Evolutionary conservation across 768 basidiomycete genomes (phyloP).

Genomic region (Lenzites betulinus): DNA sequence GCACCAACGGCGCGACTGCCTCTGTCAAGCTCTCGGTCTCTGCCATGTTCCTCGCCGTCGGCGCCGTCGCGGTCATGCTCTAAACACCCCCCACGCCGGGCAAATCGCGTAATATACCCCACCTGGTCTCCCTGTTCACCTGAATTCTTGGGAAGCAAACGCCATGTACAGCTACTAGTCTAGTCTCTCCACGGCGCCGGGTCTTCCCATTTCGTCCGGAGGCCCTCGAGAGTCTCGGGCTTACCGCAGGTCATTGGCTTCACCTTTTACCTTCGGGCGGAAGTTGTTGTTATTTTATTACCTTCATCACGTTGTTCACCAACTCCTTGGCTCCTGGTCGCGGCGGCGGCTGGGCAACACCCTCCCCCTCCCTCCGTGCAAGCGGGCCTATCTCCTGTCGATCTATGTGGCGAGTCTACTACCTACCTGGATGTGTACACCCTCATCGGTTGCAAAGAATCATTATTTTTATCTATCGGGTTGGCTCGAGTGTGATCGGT

Average conservation of each 20-base stretch:
- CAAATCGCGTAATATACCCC: constrained; percentile 17
- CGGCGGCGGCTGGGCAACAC: neutral
- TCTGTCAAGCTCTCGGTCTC: constrained; percentile 28
- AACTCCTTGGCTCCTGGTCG: constrained; percentile 20
- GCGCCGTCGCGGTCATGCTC: constrained; percentile 27
- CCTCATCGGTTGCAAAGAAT: constrained; percentile 15
- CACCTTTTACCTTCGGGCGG: constrained; percentile 9
- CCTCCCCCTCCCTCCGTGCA: constrained; percentile 10
- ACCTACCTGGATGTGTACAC: constrained; percentile 9
- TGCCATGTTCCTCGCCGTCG: constrained; percentile 27
- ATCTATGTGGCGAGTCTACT: constrained; percentile 7
- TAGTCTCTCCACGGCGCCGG: constrained; percentile 23
- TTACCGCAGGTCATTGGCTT: constrained; percentile 15
- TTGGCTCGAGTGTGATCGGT: too few species aligned
- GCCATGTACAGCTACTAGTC: constrained; percentile 24
- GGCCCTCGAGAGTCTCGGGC: constrained; percentile 19
- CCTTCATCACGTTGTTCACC: neutral
- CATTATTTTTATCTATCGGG: constrained; percentile 20
- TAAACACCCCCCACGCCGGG: constrained; percentile 18
- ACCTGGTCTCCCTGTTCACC: neutral
- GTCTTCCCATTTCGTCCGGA: constrained; percentile 17
- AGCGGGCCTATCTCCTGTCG: constrained; percentile 12
- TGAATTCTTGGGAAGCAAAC: constrained; percentile 19
- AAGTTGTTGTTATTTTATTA: constrained; percentile 20
- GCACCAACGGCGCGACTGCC: constrained; percentile 28